phyloP scores from a whole-genome alignment of 2,329 filamentous ascomycete genomes.

The Xylaria sp. region DNA sequence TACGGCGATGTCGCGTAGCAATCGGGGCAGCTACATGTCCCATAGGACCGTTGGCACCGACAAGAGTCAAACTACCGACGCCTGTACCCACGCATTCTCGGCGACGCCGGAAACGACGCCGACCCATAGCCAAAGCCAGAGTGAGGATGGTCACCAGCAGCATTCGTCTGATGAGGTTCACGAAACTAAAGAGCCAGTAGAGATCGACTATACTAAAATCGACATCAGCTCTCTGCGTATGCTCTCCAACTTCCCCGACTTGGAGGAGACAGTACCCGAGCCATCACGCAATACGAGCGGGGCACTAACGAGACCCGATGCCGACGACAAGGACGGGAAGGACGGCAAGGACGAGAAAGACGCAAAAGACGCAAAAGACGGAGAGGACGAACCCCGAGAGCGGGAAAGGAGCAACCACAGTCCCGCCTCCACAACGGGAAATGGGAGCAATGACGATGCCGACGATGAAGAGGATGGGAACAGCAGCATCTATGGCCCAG shows the following conservation, averaged over 20 bases:
- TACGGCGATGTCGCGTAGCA: conserved; percentile 67
- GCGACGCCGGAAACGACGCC: conserved; percentile 64
- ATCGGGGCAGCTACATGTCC: conserved; percentile 80
- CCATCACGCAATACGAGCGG: conserved; percentile 35
- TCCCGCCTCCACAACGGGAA: conserved; percentile 12
- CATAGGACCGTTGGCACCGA: conserved; percentile 68
- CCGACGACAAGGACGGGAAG: conserved; percentile 6
- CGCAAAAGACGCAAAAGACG: conserved; percentile 8
- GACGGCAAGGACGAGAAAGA: background rate
- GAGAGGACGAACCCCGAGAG: conserved; percentile 6
- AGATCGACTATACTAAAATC: conserved; percentile 69
- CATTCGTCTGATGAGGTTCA: conserved; percentile 55
- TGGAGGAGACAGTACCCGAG: conserved; percentile 46
- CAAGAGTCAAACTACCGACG: conserved; percentile 75
- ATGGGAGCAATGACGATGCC: conserved; percentile 25
- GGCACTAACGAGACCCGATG: background rate
- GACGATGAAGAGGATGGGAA: conserved; percentile 31
- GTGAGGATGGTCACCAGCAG: conserved; percentile 60
- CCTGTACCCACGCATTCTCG: conserved; percentile 70
- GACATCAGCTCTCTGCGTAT: conserved; percentile 62
- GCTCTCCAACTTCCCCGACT: conserved; percentile 55
- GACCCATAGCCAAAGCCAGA: conserved; percentile 56
- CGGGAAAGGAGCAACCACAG: conserved; percentile 18
- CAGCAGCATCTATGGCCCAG: conserved; percentile 46
- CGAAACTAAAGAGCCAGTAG: conserved; percentile 55